Evolutionary conservation across 2,329 filamentous ascomycete species (phyloP), one percentile per base, ranked within the genome.

Genomic region (Domatiomyces catenatus): DNA sequence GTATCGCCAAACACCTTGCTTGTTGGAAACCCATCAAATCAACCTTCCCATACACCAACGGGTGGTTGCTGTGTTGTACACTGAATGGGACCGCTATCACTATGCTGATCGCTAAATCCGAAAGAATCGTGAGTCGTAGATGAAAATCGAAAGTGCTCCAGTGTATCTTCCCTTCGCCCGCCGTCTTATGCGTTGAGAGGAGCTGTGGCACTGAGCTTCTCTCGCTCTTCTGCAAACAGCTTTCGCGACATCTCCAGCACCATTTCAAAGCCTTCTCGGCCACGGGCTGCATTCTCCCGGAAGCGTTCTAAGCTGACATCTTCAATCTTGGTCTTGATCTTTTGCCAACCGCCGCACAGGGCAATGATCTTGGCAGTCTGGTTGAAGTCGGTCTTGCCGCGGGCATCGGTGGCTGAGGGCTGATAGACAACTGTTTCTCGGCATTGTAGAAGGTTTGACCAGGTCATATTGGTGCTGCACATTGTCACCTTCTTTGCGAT

Each of bases 301-400:
- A 98, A 98, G 50, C 87, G 75, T 57, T 84, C 84, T 44, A 96
- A 84, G 43, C 88, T 84, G 48, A 86, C 81, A 61, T 96, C 88
- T 72, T 98, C 92, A 61, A 98, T 93, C 65, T 83, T 86, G 70
- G 92, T 94, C 75, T 87, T 92, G 65, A 96, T 88, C 64, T 88
- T 87, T 70, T 95, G 86, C 89, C 92, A 98, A 55, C 92, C 92
- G 59, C 92, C 90, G 67, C 88, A 94, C 8, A 96, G 73, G 0
- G 92, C 92, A 1, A 89, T 94, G 64, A 98, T 90, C 69, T 89
- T 81, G 42, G 92, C 92, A 54, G 87, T 82, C 71, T 98, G 92
- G 46, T 80, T 75, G 64, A 98, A 96, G 56, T 83, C 76, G 2
- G 92, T 98, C 66, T 71, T 76, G 39, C 69, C 76, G 24, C 65